phyloP scores from a whole-genome alignment of 352 stramenopile genomes.

The Globisporangium echinulatum region DNA sequence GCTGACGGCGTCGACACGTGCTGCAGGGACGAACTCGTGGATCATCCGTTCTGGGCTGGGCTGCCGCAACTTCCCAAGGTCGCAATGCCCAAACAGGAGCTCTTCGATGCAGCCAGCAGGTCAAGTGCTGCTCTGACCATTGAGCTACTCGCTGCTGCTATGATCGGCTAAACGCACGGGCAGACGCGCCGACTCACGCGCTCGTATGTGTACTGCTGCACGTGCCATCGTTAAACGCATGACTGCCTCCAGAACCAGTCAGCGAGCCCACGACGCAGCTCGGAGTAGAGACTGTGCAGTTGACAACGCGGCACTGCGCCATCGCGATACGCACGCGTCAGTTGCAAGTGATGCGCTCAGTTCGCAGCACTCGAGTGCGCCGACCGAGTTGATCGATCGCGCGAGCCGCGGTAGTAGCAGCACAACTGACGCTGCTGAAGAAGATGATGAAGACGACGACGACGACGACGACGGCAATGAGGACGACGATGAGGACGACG shows the following conservation, averaged over 20 bases:
- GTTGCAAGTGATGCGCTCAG: not conserved
- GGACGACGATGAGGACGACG: constrained; percentile 1
- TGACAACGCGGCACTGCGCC: not conserved
- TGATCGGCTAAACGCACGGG: too few species aligned
- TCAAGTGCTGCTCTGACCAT: not conserved
- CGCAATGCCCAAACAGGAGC: constrained; percentile 49
- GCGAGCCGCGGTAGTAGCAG: constrained; percentile 10
- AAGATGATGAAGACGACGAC: constrained; percentile 4
- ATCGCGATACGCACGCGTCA: not conserved
- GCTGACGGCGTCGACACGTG: too few species aligned
- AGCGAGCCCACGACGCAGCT: not conserved
- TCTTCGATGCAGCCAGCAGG: constrained; percentile 32
- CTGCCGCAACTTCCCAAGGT: constrained; percentile 20
- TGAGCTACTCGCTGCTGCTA: too few species aligned
- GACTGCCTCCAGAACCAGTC: too few species aligned
- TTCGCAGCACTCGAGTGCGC: too few species aligned
- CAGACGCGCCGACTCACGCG: too few species aligned
- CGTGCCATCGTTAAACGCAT: too few species aligned
- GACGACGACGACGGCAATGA: not conserved
- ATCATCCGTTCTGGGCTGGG: constrained; percentile 63
- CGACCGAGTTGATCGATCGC: not conserved
- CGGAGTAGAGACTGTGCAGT: not conserved
- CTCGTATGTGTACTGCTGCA: too few species aligned
- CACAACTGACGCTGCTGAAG: constrained; percentile 12
- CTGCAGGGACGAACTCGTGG: constrained; percentile 53